Evolutionary conservation across 176 grass and related monocot genomes (phyloP).

Genomic region (Tuctoria greenei): DNA sequence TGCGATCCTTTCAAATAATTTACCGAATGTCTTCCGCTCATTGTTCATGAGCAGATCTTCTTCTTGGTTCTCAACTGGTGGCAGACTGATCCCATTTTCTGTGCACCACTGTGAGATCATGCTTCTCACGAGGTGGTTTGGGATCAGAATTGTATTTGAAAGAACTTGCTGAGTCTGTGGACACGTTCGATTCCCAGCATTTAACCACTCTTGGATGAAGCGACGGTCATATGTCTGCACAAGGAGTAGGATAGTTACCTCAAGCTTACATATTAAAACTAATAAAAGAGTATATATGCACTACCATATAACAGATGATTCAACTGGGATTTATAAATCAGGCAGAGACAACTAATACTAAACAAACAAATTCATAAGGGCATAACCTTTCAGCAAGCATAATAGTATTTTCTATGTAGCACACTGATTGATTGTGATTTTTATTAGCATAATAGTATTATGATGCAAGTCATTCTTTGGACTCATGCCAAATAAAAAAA

Average conservation of each 20-base stretch:
- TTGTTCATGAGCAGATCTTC: slow-evolving; percentile 62
- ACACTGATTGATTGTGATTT: neutral
- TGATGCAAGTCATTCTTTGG: neutral
- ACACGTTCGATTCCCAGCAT: slow-evolving; percentile 69
- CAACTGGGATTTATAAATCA: neutral
- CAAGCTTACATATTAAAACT: neutral
- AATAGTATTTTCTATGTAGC: neutral
- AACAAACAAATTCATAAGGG: neutral
- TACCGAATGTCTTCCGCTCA: slow-evolving; percentile 45
- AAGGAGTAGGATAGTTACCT: slow-evolving; percentile 23
- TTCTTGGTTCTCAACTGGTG: slow-evolving; percentile 46
- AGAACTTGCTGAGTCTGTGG: slow-evolving; percentile 78
- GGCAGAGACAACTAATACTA: neutral
- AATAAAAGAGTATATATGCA: neutral
- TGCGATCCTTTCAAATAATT: slow-evolving; percentile 60
- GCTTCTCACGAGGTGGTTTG: slow-evolving; percentile 66
- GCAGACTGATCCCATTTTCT: slow-evolving; percentile 50
- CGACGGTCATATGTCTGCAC: slow-evolving; percentile 81
- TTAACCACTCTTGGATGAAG: slow-evolving; percentile 83
- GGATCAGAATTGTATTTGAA: slow-evolving; percentile 55
- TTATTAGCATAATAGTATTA: neutral
- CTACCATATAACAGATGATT: neutral
- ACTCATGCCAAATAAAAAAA: slow-evolving; percentile 10
- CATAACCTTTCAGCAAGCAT: slow-evolving; percentile 1
- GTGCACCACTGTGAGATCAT: slow-evolving; percentile 83